Evolutionary conservation across 352 stramenopile species (phyloP).

Genomic region (Phytopythium sindhum): DNA sequence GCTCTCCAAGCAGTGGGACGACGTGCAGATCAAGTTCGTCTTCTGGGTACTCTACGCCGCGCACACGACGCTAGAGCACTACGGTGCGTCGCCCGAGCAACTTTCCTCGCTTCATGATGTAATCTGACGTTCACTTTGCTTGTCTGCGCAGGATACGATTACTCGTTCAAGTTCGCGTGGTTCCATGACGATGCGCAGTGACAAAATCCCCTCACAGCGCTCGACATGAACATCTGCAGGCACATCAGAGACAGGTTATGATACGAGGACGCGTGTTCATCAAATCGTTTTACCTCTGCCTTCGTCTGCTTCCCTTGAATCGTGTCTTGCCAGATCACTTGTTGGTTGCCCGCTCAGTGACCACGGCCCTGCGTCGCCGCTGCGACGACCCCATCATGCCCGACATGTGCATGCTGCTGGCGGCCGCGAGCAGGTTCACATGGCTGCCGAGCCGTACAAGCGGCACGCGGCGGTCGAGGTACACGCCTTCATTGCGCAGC

Average conservation of each 20-base stretch:
- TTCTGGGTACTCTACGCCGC: conserved; percentile 42
- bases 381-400: conserved; percentile 13
- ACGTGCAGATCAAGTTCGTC: conserved; percentile 33
- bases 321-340: neutral
- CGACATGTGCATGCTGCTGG: conserved; percentile 13
- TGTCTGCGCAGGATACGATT: neutral
- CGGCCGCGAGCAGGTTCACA: conserved; percentile 40
- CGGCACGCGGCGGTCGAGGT: conserved; percentile 46
- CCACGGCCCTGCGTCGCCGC: conserved; percentile 13
- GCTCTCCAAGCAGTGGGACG: conserved; percentile 22
- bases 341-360: neutral
- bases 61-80: conserved; percentile 26
- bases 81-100: conserved; percentile 13
- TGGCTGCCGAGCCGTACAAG: conserved; percentile 55
- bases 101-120: neutral
- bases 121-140: neutral
- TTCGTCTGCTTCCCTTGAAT: neutral
- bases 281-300: neutral
- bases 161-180: conserved; percentile 4
- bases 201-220: neutral
- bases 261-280: neutral
- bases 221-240: neutral
- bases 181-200: neutral
- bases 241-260: neutral
- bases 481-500: conserved; percentile 54